Base-by-base conservation (phyloP, 108 stramenopile species). In the Skeletonema tropicum region DNA sequence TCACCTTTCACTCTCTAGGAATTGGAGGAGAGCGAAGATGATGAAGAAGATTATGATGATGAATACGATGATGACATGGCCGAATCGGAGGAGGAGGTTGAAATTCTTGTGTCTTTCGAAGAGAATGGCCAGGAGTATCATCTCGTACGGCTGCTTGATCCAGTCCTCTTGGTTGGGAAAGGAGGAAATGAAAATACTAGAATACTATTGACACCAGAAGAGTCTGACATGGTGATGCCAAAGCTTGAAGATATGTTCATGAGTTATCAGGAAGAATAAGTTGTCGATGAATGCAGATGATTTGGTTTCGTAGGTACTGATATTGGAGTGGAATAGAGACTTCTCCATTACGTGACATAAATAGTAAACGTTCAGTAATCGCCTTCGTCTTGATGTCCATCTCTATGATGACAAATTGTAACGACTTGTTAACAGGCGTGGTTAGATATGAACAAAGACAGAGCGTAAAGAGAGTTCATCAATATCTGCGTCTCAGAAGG, bases 141-240 rank as follows among this genome's bases (percentile, higher is more conserved):
- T 68, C 73, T 96, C 9, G 95, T 94, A 23, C 76, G 93, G 21
- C 67, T 96, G 60, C 66, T 96, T 33, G 92, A 94, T 76, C 95
- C 95, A 35, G 85, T 96, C 11, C 70, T 96, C 46, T 85, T 96
- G 83, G 95, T 96, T 30, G 95, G 92, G n/a, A 94, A 90, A 77
- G 63, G 33, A 13, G 89, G 88, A 36, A 68, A 80, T 33, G 88
- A 88, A 30, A 83, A 74, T 60, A 79, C 86, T 21, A 70, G 88
- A 65, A 57, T 89, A 55, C 79, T 95, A n/a, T 79, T 95, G 68
- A 87, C 90, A n/a, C 91, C 88, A 30, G 81, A 92, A 60, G 91
- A 95, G 71, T 87, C 90, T 25, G 92, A 92, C 57, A 80, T 61
- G 25, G 84, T 95, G 61, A 95, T 95, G 92, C 94, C 94, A 17